Base-by-base conservation (phyloP, 495 filamentous ascomycete species). In the Talaromyces liani region DNA sequence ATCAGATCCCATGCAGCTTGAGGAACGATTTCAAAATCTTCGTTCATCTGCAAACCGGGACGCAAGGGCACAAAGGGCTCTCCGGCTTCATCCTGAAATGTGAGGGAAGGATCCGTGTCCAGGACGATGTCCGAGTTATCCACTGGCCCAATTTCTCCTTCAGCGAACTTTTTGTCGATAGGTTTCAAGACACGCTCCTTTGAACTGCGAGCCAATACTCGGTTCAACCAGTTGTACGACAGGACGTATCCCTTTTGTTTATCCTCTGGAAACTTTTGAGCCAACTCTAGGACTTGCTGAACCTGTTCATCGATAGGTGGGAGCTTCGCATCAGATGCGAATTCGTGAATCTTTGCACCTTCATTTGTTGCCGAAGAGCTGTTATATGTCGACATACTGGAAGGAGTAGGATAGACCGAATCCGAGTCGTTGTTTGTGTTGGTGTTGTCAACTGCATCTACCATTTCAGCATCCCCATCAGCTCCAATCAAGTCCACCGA, bases 301-400 rank as follows among this genome's bases (percentile, higher is more conserved):
- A 96, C 84, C 67, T 97, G 95, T 29, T 91, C 87, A 58, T 93
- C 90, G 65, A 90, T 79, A n/a, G 84, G 75, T 14, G 85, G 88
- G 61, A 71, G 66, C n/a, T 75, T 63, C 60, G 55, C 57, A 16
- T 64, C 62, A 14, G 59, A 41, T 3, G 57, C 29, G 4, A 69
- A 63, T 3, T 61, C 51, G 29, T 69, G 65, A 6, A 67, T 56
- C 18, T 69, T 63, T 10, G 69, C 65, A 9, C 64, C 62, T 54
- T 66, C 49, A 3, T 64, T 60, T 27, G 63, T 68, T 5, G 70
- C 53, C 2, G 65, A 49, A 25, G 73, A 63, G 18, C 67, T 63
- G 56, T 68, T 71, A 33, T 70, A 70, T 33, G 69, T 70, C n/a
- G 70, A 69, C 68, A 69, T 70, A 63, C 70, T 72, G 18, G 70